Evolutionary conservation across 495 filamentous ascomycete genomes (phyloP), one percentile per base, ranked within the genome.

Genomic region (Penicillium cinerascens): DNA sequence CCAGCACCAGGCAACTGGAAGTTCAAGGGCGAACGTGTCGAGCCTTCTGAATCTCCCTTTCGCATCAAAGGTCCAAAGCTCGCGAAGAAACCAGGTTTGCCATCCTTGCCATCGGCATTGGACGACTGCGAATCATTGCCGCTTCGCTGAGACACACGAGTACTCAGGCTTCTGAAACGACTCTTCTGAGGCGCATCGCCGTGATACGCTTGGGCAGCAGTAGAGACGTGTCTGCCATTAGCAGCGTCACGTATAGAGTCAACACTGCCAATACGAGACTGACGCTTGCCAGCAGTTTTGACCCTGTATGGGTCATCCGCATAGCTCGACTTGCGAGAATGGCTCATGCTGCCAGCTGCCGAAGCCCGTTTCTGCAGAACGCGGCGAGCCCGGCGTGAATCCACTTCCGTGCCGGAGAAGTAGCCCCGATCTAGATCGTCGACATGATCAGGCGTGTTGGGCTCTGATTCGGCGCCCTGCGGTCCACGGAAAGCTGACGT

Each of bases 391-490:
- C 71, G 76, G 43, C 85, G 82, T n/a, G 78, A 73, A 51, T 96
- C 90, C 7, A 82, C 73, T 61, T 98, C 93, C 9, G 87, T 86
- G 6, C 91, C 89, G 1, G 93, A 97, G 64, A 96, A 95, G 67
- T 97, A 97, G 17, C 91, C 93, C 20, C 90, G 84, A 59, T 98
- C 93, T 18, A 92, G 70, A 27, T 93, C 91, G 26, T 69, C 69
- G 13, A 38, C 42, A 8, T 52, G 60, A 53, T 74, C 66, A 33
- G 67, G 56, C 7, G 67, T 65, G 13, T 61, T 60, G 6, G 60
- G 64, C 22, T 70, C 70, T 6, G 61, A 65, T 25, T 60, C 67
- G 17, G 59, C 59, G 4, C 58, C 42, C 44, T 62, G 52, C 13
- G 61, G 47, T 9, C 59, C 61, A 4, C 61, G 60, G 45, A 63